These are phyloP conservation scores for Fusarium sp. DNA, from an alignment of 2,329 filamentous ascomycete species.

Conservation along the genomic window DNA sequence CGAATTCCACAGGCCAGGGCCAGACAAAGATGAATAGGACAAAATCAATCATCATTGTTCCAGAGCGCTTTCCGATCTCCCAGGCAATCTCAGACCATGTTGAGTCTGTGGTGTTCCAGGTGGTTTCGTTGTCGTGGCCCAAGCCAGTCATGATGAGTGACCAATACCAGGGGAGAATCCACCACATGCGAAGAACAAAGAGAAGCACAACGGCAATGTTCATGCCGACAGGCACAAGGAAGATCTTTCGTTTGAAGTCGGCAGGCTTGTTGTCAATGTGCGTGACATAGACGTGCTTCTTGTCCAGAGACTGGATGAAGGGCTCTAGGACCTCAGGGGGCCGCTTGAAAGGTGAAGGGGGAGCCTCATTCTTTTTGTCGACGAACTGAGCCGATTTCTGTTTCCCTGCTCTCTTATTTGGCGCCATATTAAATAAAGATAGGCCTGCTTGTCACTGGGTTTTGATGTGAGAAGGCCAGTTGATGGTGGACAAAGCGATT, in stretches of 20 bases:
- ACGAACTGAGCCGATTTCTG: constrained; percentile 45
- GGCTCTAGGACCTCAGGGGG: constrained; percentile 72
- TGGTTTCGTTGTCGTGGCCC: constrained; percentile 74
- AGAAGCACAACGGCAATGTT: constrained; percentile 76
- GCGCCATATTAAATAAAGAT: constrained; percentile 46
- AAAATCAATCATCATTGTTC: constrained; percentile 81
- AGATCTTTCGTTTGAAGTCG: constrained; percentile 84
- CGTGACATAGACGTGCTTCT: constrained; percentile 81
- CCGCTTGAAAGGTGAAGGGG: constrained; percentile 75
- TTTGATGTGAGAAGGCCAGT: constrained; percentile 8
- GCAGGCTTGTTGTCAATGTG: constrained; percentile 81
- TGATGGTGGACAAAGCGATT: constrained; percentile 6
- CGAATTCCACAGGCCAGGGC: constrained; percentile 81
- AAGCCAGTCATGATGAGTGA: constrained; percentile 72
- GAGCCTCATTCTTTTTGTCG: constrained; percentile 49
- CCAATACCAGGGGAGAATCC: constrained; percentile 79
- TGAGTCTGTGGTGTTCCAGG: constrained; percentile 69
- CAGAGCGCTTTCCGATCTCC: constrained; percentile 70
- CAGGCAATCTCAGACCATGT: constrained; percentile 68
- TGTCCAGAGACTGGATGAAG: constrained; percentile 75
- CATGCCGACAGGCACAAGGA: constrained; percentile 80
- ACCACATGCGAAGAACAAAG: constrained; percentile 76
- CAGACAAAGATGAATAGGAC: constrained; percentile 75
- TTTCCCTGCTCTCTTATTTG: constrained; percentile 52
- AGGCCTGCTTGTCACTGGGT: neutral